Conservation (phyloP, 768 basidiomycete genomes). For the Russula earlei region DNA sequence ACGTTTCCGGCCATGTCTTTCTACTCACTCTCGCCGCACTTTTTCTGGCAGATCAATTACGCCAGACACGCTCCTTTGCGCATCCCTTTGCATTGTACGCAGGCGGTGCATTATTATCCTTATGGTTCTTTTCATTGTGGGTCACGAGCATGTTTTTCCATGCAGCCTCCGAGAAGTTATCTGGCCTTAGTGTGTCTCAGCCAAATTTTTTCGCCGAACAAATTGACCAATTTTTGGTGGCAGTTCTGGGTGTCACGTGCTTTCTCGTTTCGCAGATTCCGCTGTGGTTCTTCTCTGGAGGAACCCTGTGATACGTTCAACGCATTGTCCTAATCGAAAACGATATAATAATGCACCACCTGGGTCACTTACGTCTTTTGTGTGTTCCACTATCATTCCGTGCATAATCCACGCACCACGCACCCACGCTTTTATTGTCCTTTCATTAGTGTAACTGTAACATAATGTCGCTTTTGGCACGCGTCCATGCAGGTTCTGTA, state of each 20-base stretch:
- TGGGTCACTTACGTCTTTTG: background rate
- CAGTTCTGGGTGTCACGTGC: slow-evolving; percentile 33
- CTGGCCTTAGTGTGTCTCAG: slow-evolving; percentile 62
- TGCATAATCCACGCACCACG: too few species aligned
- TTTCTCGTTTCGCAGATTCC: slow-evolving; percentile 28
- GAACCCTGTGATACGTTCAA: background rate
- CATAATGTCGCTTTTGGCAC: background rate
- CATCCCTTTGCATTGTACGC: slow-evolving; percentile 42
- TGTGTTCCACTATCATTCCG: too few species aligned
- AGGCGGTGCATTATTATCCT: slow-evolving; percentile 39
- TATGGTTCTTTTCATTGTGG: slow-evolving; percentile 67
- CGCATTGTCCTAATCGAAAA: background rate
- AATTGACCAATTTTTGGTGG: background rate
- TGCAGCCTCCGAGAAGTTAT: slow-evolving; percentile 75
- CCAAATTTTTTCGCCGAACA: background rate
- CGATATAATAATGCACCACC: background rate
- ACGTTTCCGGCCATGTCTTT: slow-evolving; percentile 91
- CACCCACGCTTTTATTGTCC: too few species aligned
- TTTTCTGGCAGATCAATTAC: slow-evolving; percentile 71
- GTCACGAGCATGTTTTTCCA: slow-evolving; percentile 92
- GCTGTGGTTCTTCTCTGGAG: background rate
- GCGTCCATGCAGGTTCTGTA: background rate
- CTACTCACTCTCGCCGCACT: slow-evolving; percentile 71
- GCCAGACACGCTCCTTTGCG: slow-evolving; percentile 35
- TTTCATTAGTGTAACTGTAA: too few species aligned